A percentile compares a stretch with the other conserved stretches of the same genome.
Evolutionary conservation across 2,329 filamentous ascomycete species (phyloP).

Genomic region (Penicillium capsulatum): DNA sequence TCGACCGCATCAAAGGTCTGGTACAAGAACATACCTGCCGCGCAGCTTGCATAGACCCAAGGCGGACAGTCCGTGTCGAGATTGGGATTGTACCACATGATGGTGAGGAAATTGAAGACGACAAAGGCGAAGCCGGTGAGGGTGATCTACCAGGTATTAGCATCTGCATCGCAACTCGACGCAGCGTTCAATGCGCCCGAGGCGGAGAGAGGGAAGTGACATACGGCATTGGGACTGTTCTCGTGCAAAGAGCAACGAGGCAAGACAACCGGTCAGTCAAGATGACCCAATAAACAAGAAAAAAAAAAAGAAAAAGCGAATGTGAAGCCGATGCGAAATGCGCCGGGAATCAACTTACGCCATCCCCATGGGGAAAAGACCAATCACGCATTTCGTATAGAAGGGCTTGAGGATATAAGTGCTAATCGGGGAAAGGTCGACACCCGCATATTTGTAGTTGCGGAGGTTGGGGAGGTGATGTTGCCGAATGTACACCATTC

Average conservation of each 20-base stretch:
- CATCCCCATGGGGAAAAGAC: slow-evolving; percentile 93
- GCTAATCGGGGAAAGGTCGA: slow-evolving; percentile 85
- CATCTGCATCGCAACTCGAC: too few relatives aligned
- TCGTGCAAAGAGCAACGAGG: too few relatives aligned
- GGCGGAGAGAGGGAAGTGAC: slow-evolving; percentile 16
- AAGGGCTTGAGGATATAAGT: slow-evolving; percentile 96
- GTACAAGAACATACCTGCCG: slow-evolving; percentile 84
- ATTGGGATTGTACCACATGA: slow-evolving; percentile 94
- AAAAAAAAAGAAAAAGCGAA: neutral
- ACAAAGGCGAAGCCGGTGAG: slow-evolving; percentile 87
- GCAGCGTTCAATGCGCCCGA: neutral
- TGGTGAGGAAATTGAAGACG: slow-evolving; percentile 78
- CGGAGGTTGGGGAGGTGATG: slow-evolving; percentile 81
- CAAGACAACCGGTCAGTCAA: slow-evolving; percentile 12
- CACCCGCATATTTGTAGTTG: slow-evolving; percentile 90
- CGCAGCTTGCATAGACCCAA: slow-evolving; percentile 95
- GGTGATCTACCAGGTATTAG: slow-evolving; percentile 65
- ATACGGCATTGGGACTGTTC: slow-evolving; percentile 51
- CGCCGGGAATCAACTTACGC: slow-evolving; percentile 54
- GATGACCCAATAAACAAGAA: too few relatives aligned
- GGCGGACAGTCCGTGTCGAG: slow-evolving; percentile 87
- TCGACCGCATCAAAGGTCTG: slow-evolving; percentile 98
- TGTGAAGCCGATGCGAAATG: slow-evolving; percentile 4
- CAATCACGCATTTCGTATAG: slow-evolving; percentile 91
- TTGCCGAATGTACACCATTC: slow-evolving; percentile 93